These are phyloP conservation scores for Massarina eburnea DNA, from an alignment of 2,329 filamentous ascomycete species.

Conservation along the genomic window DNA sequence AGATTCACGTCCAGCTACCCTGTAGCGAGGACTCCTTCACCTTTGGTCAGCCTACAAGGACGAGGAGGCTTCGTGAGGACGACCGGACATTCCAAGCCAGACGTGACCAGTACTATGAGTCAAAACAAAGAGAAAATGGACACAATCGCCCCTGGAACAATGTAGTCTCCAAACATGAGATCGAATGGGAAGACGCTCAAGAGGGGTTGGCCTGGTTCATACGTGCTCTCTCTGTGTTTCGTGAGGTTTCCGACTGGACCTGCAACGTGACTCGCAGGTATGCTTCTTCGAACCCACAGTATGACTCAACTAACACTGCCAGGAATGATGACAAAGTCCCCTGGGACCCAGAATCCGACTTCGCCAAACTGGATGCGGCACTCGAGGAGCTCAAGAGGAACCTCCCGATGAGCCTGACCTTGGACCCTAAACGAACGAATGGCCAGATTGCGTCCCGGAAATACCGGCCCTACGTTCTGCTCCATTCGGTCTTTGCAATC, in stretches of 20 bases:
- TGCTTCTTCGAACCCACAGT: constrained; percentile 13
- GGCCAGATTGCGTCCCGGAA: constrained; percentile 60
- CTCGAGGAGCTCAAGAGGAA: constrained; percentile 57
- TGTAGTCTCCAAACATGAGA: background rate
- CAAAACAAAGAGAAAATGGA: background rate
- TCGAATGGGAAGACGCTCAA: constrained; percentile 55
- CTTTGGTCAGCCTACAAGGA: constrained; percentile 61
- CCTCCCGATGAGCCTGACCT: constrained; percentile 59
- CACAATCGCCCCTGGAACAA: constrained; percentile 37
- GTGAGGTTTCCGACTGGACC: constrained; percentile 59
- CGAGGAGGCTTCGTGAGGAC: constrained; percentile 11
- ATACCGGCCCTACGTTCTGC: constrained; percentile 56
- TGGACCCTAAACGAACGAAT: constrained; percentile 64
- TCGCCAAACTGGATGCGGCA: constrained; percentile 55
- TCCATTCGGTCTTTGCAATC: constrained; percentile 67
- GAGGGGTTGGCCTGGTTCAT: constrained; percentile 55
- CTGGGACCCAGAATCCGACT: constrained; percentile 60
- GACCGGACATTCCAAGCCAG: background rate
- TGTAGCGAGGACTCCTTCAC: constrained; percentile 68
- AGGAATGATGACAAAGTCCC: constrained; percentile 55
- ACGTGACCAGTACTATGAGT: constrained; percentile 5
- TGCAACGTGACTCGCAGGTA: constrained; percentile 60
- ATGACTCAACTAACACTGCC: constrained; percentile 11
- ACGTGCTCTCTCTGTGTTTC: constrained; percentile 57
- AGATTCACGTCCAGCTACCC: constrained; percentile 66